Evolutionary conservation across 805 yeast species (phyloP).

Genomic region (Ogataea glucozyma): DNA sequence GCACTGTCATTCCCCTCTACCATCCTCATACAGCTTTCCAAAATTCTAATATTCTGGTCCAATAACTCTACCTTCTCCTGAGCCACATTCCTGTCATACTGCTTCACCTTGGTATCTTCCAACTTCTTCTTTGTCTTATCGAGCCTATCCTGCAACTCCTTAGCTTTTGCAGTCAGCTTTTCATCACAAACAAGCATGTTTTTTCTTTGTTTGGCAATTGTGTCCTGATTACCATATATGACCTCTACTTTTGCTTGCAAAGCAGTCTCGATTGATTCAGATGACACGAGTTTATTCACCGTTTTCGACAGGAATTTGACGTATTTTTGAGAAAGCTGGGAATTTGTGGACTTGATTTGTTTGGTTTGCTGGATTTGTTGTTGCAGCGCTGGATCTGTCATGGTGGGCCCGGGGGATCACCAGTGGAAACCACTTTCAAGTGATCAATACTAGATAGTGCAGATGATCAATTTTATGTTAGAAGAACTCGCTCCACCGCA

Average conservation of each 20-base stretch:
- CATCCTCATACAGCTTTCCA: constrained; percentile 56
- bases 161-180: constrained; percentile 12
- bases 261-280: constrained; percentile 22
- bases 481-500: not conserved
- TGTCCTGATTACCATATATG: constrained; percentile 33
- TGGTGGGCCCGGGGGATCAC: no score
- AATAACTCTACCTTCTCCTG: constrained; percentile 65
- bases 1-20: constrained; percentile 31
- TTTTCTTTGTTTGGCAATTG: constrained; percentile 26
- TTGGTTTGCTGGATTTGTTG: constrained; percentile 28
- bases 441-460: no score
- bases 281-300: constrained; percentile 16
- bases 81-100: constrained; percentile 26
- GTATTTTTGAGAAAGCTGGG: constrained; percentile 25
- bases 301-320: constrained; percentile 25
- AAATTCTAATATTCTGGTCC: constrained; percentile 70
- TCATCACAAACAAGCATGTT: constrained; percentile 18
- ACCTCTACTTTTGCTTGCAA: constrained; percentile 27
- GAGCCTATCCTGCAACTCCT: constrained; percentile 18
- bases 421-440: no score
- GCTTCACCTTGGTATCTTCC: constrained; percentile 12
- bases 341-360: constrained; percentile 24
- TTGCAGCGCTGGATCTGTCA: constrained; percentile 26
- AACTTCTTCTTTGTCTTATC: constrained; percentile 20
- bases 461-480: not conserved